Percentiles rank a stretch among this genome's conserved stretches.
phyloP scores from a whole-genome alignment of 495 filamentous ascomycete species.

The Symbiotaphrina buchneri region DNA sequence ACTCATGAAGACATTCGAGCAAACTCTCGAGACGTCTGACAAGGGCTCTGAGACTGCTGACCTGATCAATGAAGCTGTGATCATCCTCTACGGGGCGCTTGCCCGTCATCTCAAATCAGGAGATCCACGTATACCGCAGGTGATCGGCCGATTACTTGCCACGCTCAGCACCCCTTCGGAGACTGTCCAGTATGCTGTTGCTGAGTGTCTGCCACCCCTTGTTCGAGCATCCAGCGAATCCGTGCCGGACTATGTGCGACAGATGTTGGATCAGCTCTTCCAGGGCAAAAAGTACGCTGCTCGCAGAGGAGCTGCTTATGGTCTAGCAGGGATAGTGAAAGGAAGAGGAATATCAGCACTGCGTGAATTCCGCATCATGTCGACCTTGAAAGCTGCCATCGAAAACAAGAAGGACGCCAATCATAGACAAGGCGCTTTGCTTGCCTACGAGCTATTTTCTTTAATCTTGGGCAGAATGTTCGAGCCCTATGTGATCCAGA shows the following conservation, averaged over 20 bases:
- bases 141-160: conserved; percentile 60
- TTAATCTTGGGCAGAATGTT: conserved; percentile 69
- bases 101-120: conserved; percentile 68
- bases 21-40: conserved; percentile 58
- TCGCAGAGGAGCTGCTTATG: conserved; percentile 83
- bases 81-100: conserved; percentile 87
- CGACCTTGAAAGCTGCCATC: conserved; percentile 46
- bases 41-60: conserved; percentile 58
- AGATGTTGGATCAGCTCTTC: conserved; percentile 56
- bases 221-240: conserved; percentile 60
- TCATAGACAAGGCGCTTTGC: conserved; percentile 67
- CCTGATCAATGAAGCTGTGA: conserved; percentile 83
- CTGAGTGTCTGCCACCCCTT: conserved; percentile 77
- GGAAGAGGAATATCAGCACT: conserved; percentile 69
- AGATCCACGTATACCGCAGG: conserved; percentile 63
- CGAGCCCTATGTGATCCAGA: conserved; percentile 89
- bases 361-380: conserved; percentile 68
- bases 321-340: conserved; percentile 70
- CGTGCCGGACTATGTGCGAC: conserved; percentile 54
- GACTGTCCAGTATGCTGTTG: conserved; percentile 86
- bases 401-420: conserved; percentile 87
- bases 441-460: conserved; percentile 80
- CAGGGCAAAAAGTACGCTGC: conserved; percentile 75
- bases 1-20: conserved; percentile 80
- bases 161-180: conserved; percentile 93